A percentile compares a stretch with the other conserved stretches of the same genome.
Conservation (phyloP, 768 basidiomycete genomes). For the Mycena vulgaris region DNA sequence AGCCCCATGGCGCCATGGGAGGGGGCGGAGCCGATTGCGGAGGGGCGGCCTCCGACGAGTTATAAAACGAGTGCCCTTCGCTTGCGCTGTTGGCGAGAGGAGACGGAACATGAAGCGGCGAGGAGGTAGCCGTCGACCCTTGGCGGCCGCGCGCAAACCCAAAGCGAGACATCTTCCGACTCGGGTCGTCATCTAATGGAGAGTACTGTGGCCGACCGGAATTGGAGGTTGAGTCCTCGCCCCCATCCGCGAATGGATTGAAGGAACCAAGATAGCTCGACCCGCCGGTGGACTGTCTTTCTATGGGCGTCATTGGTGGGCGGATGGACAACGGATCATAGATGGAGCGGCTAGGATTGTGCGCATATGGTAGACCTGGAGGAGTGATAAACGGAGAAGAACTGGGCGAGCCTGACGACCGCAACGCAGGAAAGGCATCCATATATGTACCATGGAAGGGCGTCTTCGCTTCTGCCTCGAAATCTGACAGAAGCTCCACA, state of each 20-base stretch:
- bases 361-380: slow-evolving; percentile 68
- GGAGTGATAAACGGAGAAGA: slow-evolving; percentile 60
- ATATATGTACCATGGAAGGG: slow-evolving; percentile 78
- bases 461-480: slow-evolving; percentile 66
- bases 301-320: slow-evolving; percentile 52
- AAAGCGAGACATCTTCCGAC: slow-evolving; percentile 83
- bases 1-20: slow-evolving; percentile 42
- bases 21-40: slow-evolving; percentile 52
- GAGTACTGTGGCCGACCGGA: slow-evolving; percentile 54
- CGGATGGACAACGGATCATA: slow-evolving; percentile 68
- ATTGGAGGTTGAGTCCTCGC: slow-evolving; percentile 60
- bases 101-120: slow-evolving; percentile 70
- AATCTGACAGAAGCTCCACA: slow-evolving; percentile 61
- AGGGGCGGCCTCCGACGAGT: slow-evolving; percentile 49
- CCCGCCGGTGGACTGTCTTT: slow-evolving; percentile 62
- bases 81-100: slow-evolving; percentile 65
- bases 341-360: slow-evolving; percentile 64
- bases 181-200: slow-evolving; percentile 70
- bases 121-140: slow-evolving; percentile 70
- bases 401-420: slow-evolving; percentile 49
- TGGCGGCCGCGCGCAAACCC: slow-evolving; percentile 84
- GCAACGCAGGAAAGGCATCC: slow-evolving; percentile 79
- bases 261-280: slow-evolving; percentile 81
- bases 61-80: slow-evolving; percentile 65
- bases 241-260: slow-evolving; percentile 82